Conservation (phyloP, 257 asterid species). For the Solanum etuberosum region DNA sequence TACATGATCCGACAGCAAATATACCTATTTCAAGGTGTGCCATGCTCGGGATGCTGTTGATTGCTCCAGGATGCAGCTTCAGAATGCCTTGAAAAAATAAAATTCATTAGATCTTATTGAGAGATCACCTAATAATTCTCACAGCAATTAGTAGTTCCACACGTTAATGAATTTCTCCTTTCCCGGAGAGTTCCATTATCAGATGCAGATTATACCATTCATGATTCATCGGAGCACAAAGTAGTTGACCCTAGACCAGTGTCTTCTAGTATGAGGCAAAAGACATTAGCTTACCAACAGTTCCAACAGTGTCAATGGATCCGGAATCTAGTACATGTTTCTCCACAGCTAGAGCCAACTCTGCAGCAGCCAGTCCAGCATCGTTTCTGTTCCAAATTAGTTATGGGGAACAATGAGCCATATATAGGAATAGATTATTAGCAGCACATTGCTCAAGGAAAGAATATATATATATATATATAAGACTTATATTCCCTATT, state of each 20-base stretch:
- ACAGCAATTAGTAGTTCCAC: background rate
- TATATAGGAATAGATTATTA: background rate
- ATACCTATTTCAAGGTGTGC: constrained; percentile 87
- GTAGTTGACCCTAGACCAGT: background rate
- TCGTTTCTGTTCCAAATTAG: constrained; percentile 57
- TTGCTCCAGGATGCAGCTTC: constrained; percentile 95
- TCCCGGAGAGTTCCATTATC: background rate
- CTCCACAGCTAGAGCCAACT: constrained; percentile 84
- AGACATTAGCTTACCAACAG: constrained; percentile 50
- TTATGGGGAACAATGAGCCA: background rate
- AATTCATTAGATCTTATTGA: background rate
- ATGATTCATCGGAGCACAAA: background rate
- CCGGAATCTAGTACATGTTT: constrained; percentile 84
- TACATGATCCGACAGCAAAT: background rate
- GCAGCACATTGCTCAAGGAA: background rate
- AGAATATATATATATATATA: background rate
- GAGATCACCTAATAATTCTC: background rate
- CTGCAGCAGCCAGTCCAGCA: constrained; percentile 98
- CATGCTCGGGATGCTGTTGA: constrained; percentile 96
- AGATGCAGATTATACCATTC: background rate
- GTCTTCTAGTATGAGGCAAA: background rate
- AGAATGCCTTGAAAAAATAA: constrained; percentile 50
- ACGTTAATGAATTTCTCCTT: background rate
- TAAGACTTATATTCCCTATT: background rate
- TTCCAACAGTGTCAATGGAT: constrained; percentile 90